Base-by-base conservation (phyloP, 2,329 filamentous ascomycete species). In the Pseudogymnoascus sp. region DNA sequence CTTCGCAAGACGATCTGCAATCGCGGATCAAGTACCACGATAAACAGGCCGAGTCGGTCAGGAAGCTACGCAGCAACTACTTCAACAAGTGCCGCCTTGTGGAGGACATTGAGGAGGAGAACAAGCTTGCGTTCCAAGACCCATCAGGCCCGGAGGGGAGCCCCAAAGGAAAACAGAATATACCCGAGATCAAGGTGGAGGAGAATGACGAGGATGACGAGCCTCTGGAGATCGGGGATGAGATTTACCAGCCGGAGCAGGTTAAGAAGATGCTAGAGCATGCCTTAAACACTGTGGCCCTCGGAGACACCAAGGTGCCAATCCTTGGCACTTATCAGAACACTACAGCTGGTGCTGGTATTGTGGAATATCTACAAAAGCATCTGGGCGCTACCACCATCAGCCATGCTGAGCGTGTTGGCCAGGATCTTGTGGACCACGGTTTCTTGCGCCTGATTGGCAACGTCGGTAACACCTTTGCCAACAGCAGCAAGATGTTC, bases 81-180 rank as follows among this genome's bases (percentile, higher is more conserved):
- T 98, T 98, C 83, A 99, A 98, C 81, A 99, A 98, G 79, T 99
- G 95, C 75, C 89, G 96, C 61, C 81, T 97, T 67, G 89, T 98
- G 6, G 96, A 99, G 75, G 95, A 99, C 74, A 79, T 98, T 66
- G 95, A 99, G 75, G 95, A 99, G 77, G 96, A 99, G 80, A 96
- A 97, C 76, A 98, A 99, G 78, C 84, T 99, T 63, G 95, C 93
- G 41, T 99, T 99, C 77, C 92, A 96, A 76, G 92, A 93, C 69
- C 92, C 92, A 4, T 81, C 84, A 66, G 70, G 71, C 21, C 67
- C 71, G 1, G 85, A 88, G 71, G 80, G 76, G 36, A 92, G 89
- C 75, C 88, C 90, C 2, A 73, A 75, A 7, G 74, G 77, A 71
- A 81, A 84, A 75, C 78, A 81, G 63, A 76, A 81, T 73, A 89